Evolutionary conservation across 352 stramenopile genomes (phyloP), one percentile per base, ranked within the genome.

Genomic region (Nothophytophthora sp.): DNA sequence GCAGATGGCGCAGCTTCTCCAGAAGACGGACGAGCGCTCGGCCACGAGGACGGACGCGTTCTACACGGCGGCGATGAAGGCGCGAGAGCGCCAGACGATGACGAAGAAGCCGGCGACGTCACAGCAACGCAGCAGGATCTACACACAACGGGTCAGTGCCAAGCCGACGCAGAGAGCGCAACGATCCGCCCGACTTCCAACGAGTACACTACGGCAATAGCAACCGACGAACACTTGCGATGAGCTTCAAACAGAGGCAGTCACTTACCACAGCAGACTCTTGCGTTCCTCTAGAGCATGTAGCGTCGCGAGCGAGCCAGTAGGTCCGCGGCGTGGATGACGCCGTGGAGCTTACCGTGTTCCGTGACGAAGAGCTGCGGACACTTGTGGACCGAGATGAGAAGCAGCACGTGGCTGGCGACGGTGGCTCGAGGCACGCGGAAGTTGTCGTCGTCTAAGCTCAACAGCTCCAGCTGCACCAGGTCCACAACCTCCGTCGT

Each of bases 371-470:
- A 90, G 0, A 92, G 53, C 55, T 89, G 67, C 3, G 79, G 77
- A 15, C 66, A 75, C 46, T 92, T 92, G 64, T 92, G 77, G 29
- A 90, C 75, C 32, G 81, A 87, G 37, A 92, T 84, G 33, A 90
- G 69, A n/a, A 92, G 48, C 12, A 92, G 81, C 25, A 88, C 75
- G 36, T 90, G 80, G 27, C 75, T 88, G 38, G 77, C 79, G 35
- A 67, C 85, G 16, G 77, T 84, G 22, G 87, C 74, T 25, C 67
- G 73, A 52, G 86, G 75, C 28, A 89, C 81, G 43, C 86, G 77
- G 43, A 88, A 88, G 50, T 80, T 81, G 30, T 73, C 73, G 1
- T 75, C 55, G 53, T 92, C 81, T 16, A 92, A 62, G 16, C 59
- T 73, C 13, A 92, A 39, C 9, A 90, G 66, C 34, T 86, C 70